Evolutionary conservation across 495 filamentous ascomycete species (phyloP).

Genomic region (Sphaerosporella brunnea): DNA sequence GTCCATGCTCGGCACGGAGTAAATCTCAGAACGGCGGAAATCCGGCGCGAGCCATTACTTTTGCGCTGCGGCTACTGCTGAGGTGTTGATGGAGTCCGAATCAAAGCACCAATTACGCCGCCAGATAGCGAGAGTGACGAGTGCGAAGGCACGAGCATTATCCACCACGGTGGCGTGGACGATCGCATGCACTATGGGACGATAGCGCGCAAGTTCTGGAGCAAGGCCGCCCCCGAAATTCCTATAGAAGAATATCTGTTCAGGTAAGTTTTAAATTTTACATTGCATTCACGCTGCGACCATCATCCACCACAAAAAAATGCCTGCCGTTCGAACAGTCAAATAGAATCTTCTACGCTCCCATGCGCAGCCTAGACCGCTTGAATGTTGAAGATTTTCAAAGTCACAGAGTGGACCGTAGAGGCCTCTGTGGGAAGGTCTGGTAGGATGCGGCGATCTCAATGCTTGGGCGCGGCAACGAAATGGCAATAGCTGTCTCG

Average conservation of each 20-base stretch:
- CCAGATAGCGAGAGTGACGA: conserved; percentile 13
- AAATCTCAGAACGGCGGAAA: conserved; percentile 5
- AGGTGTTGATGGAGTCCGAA: conserved; percentile 30
- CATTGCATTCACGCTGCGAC: too few species aligned
- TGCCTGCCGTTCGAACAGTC: too few species aligned
- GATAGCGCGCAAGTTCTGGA: conserved; percentile 80
- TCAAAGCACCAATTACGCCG: conserved; percentile 13
- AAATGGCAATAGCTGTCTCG: too few species aligned
- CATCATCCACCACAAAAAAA: too few species aligned
- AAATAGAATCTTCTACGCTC: too few species aligned
- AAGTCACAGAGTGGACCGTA: too few species aligned
- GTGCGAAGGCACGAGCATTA: conserved; percentile 8
- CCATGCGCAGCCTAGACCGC: too few species aligned
- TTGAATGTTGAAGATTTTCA: too few species aligned
- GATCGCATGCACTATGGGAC: conserved; percentile 50
- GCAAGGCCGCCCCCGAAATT: conserved; percentile 65
- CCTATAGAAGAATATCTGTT: conserved; percentile 66
- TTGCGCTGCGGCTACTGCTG: conserved; percentile 9
- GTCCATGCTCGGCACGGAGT: too few species aligned
- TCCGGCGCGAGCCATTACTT: conserved; percentile 19
- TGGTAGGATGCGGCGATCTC: too few species aligned
- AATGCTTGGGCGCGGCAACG: too few species aligned
- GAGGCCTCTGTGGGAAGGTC: too few species aligned
- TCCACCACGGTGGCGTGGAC: conserved; percentile 1
- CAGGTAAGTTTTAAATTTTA: conserved; percentile 33